phyloP scores from a whole-genome alignment of 1,284 basidiomycete species.

The Schizophyllum amplum region DNA sequence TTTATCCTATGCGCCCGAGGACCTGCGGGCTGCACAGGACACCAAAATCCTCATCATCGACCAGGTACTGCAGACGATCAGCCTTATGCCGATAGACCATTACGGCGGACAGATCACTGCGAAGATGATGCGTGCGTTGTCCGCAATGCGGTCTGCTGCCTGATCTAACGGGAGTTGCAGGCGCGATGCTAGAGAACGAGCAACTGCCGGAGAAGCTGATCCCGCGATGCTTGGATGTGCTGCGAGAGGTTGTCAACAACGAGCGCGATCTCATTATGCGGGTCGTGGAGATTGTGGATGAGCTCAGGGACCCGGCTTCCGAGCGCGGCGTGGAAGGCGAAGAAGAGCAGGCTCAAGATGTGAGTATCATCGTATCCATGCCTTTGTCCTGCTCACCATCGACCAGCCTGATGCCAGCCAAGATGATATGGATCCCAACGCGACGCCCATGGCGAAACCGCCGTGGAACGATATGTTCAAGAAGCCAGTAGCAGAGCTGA shows the following conservation, averaged over 20 bases:
- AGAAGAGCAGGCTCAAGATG: constrained; percentile 28
- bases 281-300: constrained; percentile 88
- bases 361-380: not conserved
- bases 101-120: not conserved
- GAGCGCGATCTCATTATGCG: constrained; percentile 90
- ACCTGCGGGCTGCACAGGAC: not conserved
- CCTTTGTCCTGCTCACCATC: not conserved
- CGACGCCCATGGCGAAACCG: not conserved
- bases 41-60: not conserved
- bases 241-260: constrained; percentile 74
- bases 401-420: not conserved
- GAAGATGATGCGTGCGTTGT: not conserved
- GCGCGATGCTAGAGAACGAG: constrained; percentile 80
- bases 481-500: constrained; percentile 35
- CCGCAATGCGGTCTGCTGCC: not conserved
- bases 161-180: constrained; percentile 24
- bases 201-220: constrained; percentile 73
- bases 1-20: not conserved
- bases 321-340: constrained; percentile 27
- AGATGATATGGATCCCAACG: not conserved
- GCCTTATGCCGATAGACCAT: not conserved
- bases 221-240: constrained; percentile 77
- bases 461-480: constrained; percentile 20
- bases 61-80: not conserved
- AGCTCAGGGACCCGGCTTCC: constrained; percentile 51